Conservation (phyloP, 2,329 filamentous ascomycete species). For the Claviceps pusilla region DNA sequence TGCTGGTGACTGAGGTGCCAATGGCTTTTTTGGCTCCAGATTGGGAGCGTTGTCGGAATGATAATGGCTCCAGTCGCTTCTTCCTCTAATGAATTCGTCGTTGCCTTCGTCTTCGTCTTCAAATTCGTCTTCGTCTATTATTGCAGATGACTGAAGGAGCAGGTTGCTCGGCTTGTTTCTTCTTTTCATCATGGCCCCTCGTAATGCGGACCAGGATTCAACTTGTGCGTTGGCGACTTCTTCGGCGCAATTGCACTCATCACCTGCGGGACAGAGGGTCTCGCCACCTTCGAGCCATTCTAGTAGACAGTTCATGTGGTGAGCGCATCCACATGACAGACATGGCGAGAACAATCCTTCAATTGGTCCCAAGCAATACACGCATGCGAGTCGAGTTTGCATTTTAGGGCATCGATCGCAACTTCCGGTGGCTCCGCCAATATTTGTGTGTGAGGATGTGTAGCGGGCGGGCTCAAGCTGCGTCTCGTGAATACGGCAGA, state of each 20-base stretch:
- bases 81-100: slow-evolving; percentile 10
- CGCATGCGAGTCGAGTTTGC: slow-evolving; percentile 44
- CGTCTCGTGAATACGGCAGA: slow-evolving; percentile 47
- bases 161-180: slow-evolving; percentile 8
- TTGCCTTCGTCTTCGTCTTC: slow-evolving; percentile 14
- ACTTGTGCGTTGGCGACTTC: slow-evolving; percentile 42
- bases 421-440: slow-evolving; percentile 33
- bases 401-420: slow-evolving; percentile 37
- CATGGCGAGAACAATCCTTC: slow-evolving; percentile 46
- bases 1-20: slow-evolving; percentile 18
- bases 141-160: slow-evolving; percentile 15
- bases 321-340: slow-evolving; percentile 46
- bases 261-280: slow-evolving; percentile 44
- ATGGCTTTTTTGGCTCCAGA: slow-evolving; percentile 9
- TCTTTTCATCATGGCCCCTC: slow-evolving; percentile 22
- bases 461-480: slow-evolving; percentile 45
- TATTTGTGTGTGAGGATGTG: slow-evolving; percentile 22
- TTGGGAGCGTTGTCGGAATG: slow-evolving; percentile 10
- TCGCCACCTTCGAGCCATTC: slow-evolving; percentile 45
- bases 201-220: slow-evolving; percentile 42
- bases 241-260: slow-evolving; percentile 47
- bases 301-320: slow-evolving; percentile 42
- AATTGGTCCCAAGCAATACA: slow-evolving; percentile 47
- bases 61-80: slow-evolving; percentile 16
- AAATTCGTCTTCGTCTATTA: slow-evolving; percentile 3